Conservation (phyloP, 352 stramenopile genomes). For the Phytophthora litchii region DNA sequence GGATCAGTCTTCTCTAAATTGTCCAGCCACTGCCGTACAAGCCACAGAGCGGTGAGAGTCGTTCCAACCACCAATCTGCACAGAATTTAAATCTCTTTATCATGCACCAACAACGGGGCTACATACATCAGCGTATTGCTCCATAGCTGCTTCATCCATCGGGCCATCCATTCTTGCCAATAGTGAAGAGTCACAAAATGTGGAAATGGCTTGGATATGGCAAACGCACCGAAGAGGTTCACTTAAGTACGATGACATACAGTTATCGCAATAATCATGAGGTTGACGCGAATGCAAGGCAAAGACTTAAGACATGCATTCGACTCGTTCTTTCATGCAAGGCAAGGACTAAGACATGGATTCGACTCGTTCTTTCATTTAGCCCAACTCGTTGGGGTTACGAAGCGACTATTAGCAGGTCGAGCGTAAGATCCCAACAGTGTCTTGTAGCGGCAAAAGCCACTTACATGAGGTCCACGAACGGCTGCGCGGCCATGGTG, state of each 20-base stretch:
- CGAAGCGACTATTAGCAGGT: slow-evolving; percentile 9
- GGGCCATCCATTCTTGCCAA: slow-evolving; percentile 10
- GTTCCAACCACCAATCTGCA: slow-evolving; percentile 2
- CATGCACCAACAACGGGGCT: neutral
- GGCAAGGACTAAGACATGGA: slow-evolving; percentile 20
- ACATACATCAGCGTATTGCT: slow-evolving; percentile 78
- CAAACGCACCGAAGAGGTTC: neutral
- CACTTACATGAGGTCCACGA: slow-evolving; percentile 98
- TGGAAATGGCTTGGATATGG: slow-evolving; percentile 27
- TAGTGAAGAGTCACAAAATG: slow-evolving; percentile 33
- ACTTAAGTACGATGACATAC: slow-evolving; percentile 26
- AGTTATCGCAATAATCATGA: too few relatives aligned
- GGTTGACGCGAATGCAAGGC: too few relatives aligned
- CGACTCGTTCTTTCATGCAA: too few relatives aligned
- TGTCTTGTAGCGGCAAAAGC: slow-evolving; percentile 24
- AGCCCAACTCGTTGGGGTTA: slow-evolving; percentile 40
- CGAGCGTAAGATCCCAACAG: slow-evolving; percentile 23
- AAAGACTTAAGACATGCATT: too few relatives aligned
- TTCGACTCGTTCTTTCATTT: slow-evolving; percentile 57
- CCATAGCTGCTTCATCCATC: slow-evolving; percentile 69
- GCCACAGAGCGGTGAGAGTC: slow-evolving; percentile 13
- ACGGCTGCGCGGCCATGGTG: slow-evolving; percentile 98
- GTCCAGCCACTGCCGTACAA: slow-evolving; percentile 62
- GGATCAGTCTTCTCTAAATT: slow-evolving; percentile 74
- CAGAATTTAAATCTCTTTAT: slow-evolving; percentile 1